These are phyloP conservation scores for Picea sitchensis DNA, from an alignment of 75 land plant genomes.

Conservation along the genomic window DNA sequence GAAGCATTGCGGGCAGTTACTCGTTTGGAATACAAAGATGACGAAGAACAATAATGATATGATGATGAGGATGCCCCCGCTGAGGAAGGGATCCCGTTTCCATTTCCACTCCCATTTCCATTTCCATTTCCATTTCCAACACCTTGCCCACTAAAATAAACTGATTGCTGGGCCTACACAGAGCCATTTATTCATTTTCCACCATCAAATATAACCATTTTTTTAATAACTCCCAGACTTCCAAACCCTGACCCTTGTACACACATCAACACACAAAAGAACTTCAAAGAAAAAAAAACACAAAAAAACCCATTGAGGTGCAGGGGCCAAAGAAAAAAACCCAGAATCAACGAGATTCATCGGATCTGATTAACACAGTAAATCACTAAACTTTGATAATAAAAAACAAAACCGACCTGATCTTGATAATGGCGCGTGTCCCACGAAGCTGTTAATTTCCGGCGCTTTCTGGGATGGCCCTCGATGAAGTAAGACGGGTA, in stretches of 20 bases:
- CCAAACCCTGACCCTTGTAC: neutral
- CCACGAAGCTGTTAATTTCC: neutral
- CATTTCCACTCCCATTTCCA: constrained; percentile 14
- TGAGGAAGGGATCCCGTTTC: constrained; percentile 17
- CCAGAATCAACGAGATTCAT: neutral
- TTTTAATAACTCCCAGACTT: too few relatives aligned
- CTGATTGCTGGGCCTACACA: constrained; percentile 85
- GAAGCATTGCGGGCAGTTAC: constrained; percentile 53
- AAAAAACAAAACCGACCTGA: neutral
- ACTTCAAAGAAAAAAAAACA: neutral
- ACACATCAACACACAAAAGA: neutral
- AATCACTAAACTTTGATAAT: neutral
- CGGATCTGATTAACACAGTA: neutral
- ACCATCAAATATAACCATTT: constrained; percentile 14
- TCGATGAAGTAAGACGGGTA: neutral
- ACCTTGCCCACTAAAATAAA: constrained; percentile 44
- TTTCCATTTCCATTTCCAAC: constrained; percentile 60
- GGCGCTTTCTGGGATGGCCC: neutral
- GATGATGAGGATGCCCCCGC: constrained; percentile 19
- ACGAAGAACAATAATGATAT: constrained; percentile 14
- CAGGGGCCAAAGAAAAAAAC: neutral
- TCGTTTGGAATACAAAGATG: constrained; percentile 43
- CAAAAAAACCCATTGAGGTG: neutral
- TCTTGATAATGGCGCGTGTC: neutral
- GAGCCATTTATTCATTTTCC: constrained; percentile 55